Evolutionary conservation across 306 rosid genomes (phyloP), one percentile per base, ranked within the genome.

Genomic region (Oxytropis ochrocephala): DNA sequence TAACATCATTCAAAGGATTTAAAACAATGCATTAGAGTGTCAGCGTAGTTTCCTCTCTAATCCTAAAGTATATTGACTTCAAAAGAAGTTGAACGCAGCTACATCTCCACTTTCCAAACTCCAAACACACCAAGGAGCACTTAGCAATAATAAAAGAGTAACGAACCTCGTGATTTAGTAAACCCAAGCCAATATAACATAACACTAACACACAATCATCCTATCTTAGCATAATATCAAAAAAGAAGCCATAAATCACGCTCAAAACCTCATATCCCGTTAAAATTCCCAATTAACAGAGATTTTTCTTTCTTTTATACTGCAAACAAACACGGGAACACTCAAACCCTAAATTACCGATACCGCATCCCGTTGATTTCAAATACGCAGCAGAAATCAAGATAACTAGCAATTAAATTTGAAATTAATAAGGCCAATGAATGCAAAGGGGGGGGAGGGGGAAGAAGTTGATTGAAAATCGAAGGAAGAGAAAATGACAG

Each of bases 281-380:
- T 11, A 36, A 77, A 69, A 16, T 48, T 36, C 21, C 17, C 58
- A 10, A 77, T 5, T 36, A 70, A 60, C 11, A 42, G 17, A 39
- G 29, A 32, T 11, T 61, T 14, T 3, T 36, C n/a, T 0, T 14
- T 30, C 42, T 36, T 41, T 46, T 11, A 52, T 66, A 50, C 39
- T 39, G 14, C 1, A 27, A 62, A 44, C 63, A 44, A 44, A 60
- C 67, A 67, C 32, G 6, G 14, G 1, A 52, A 67, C 49, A 69
- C 46, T 51, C 44, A 48, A 80, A 69, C 58, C 49, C 72, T 64
- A 68, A 64, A 46, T 58, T 52, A 24, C 44, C 38, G 71, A 78
- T 5, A 5, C 43, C 72, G 64, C 69, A 64, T 78, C 66, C 32
- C 73, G 42, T 74, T 51, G 55, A 70, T 39, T 72, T 67, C 56